Evolutionary conservation across 2,329 filamentous ascomycete genomes (phyloP).

Genomic region (Colletotrichum lentis): DNA sequence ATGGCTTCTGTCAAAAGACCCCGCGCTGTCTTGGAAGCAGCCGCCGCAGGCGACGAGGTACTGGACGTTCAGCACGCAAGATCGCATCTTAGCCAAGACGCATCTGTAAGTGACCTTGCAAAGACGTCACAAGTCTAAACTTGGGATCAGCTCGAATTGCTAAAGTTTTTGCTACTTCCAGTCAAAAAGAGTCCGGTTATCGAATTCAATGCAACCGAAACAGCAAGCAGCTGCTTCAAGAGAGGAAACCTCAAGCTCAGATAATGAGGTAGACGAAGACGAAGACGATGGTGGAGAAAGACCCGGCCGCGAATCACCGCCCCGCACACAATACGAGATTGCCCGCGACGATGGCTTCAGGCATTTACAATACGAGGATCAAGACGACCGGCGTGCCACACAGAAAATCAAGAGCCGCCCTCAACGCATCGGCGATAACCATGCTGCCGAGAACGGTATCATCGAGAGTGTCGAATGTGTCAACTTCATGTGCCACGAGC

Average conservation of each 20-base stretch:
- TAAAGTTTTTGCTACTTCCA: conserved; percentile 29
- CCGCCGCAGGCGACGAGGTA: conserved; percentile 43
- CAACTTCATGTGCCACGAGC: conserved; percentile 96
- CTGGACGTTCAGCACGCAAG: conserved; percentile 51
- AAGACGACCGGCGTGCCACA: conserved; percentile 70
- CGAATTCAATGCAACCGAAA: conserved; percentile 40
- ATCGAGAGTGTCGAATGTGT: conserved; percentile 86
- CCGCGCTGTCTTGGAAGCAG: conserved; percentile 47
- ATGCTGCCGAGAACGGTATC: conserved; percentile 82
- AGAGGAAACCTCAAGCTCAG: conserved; percentile 37
- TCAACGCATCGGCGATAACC: conserved; percentile 68
- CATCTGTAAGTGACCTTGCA: conserved; percentile 48
- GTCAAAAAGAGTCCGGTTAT: conserved; percentile 48
- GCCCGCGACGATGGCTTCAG: conserved; percentile 67
- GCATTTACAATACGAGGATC: conserved; percentile 64
- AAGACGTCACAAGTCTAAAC: neutral
- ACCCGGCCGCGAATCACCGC: conserved; percentile 48
- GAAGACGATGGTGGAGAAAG: conserved; percentile 43
- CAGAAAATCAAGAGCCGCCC: conserved; percentile 66
- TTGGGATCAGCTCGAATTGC: neutral
- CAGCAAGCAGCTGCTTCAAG: conserved; percentile 31
- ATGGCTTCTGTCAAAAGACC: conserved; percentile 55
- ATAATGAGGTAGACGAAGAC: conserved; percentile 42
- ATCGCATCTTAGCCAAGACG: conserved; percentile 51
- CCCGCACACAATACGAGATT: conserved; percentile 68